Base-by-base conservation (phyloP, 129 eudicot genomes). In the Escallonia herrerae region DNA sequence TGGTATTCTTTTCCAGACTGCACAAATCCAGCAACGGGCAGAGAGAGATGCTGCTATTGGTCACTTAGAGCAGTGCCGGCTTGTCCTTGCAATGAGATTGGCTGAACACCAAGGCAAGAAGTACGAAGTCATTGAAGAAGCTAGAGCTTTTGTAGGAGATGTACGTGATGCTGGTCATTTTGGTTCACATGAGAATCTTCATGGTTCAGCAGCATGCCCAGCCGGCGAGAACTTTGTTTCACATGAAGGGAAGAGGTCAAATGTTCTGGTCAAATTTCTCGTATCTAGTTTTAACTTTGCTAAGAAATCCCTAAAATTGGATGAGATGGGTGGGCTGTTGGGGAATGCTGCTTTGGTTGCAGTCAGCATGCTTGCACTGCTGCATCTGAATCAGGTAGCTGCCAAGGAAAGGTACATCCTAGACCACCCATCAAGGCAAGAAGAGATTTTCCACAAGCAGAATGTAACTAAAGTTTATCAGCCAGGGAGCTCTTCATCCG, bases 291-390 rank as follows among this genome's bases (percentile, higher is more conserved):
- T 79, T 12, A 73, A 69, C 60, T 85, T 83, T 56, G 79, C 89
- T 47, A 83, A 80, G 56, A 79, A 70, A 53, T 69, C 82, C 67
- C 80, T 90, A 12, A 83, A 78, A 66, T 60, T 69, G 72, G 89
- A 84, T 58, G 80, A 75, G 39, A 12, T 81, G 56, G 84, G 84
- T 12, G 89, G 95, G 43, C 74, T 86, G 43, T 56, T 88, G 7
- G 95, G 96, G 42, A 85, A 91, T 76, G 95, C 95, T 53, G 95
- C 96, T 73, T 67, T 93, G 67, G 70, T 93, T 58, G 87, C 98
- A 46, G 70, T 85, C 33, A 93, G 95, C 91, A 88, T 88, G 95
- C 66, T 93, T 70, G 95, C 87, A 1, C 55, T 88, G 62, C 47
- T 88, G 75, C 98, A 83, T 82, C 78, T 87, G 64, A 89, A 87